These are phyloP conservation scores for Boletus pseudo-olivaceus DNA, from an alignment of 768 basidiomycete genomes.

Conservation along the genomic window DNA sequence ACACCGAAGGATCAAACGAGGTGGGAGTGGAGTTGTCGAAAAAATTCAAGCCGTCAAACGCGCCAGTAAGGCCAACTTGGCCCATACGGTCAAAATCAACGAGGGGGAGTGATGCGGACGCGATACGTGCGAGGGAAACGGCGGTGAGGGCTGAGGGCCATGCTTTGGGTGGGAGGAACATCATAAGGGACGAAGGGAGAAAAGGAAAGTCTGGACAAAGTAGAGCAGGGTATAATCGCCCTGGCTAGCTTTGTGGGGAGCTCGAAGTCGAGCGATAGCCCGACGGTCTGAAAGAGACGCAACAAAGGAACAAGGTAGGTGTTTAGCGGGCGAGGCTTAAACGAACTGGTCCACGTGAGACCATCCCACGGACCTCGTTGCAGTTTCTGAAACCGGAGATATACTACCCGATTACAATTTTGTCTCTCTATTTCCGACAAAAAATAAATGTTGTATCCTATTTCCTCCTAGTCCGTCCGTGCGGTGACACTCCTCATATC, in stretches of 20 bases:
- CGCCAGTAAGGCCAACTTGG: conserved; percentile 80
- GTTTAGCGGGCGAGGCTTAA: not conserved
- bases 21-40: conserved; percentile 55
- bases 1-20: conserved; percentile 65
- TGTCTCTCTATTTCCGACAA: not conserved
- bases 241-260: conserved; percentile 1
- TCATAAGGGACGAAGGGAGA: not conserved
- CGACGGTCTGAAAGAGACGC: not conserved
- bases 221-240: conserved; percentile 7
- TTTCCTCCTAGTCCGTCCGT: conserved; percentile 28
- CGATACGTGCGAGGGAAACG: conserved; percentile 12
- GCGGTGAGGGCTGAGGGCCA: conserved; percentile 29
- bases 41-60: conserved; percentile 83
- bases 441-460: not conserved
- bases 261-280: not conserved
- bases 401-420: not conserved
- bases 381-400: conserved; percentile 1
- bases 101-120: conserved; percentile 44
- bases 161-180: conserved; percentile 3
- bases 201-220: conserved; percentile 6
- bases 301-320: too few species aligned
- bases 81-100: conserved; percentile 86
- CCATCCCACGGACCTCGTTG: conserved; percentile 15
- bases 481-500: conserved; percentile 35
- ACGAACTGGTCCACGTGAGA: conserved; percentile 24